Evolutionary conservation across 768 basidiomycete genomes (phyloP), one percentile per base, ranked within the genome.

Genomic region (Auriscalpium microsporum): DNA sequence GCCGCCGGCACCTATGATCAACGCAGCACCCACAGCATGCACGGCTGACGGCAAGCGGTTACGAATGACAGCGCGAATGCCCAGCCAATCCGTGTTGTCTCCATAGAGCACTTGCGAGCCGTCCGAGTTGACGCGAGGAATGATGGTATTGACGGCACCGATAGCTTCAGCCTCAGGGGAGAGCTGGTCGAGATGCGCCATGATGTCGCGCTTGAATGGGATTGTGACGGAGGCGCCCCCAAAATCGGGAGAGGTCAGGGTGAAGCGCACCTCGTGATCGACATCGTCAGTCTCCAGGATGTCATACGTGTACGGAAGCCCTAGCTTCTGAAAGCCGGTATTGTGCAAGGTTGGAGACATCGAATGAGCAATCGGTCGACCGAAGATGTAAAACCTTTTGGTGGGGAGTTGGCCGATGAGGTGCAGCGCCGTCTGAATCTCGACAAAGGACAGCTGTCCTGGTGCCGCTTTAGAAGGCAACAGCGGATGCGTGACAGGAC

Each of bases 151-250:
- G 60, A 98, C 91, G 0, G 96, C 96, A 0, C 96, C 96, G 56
- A 99, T 94, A 4, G 80, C 74, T 62, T 82, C 73, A 1, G 94
- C 96, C 19, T 92, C 84, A 0, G 83, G 81, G 0, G 94, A 88
- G 44, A 97, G 70, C 52, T 73, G 71, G 64, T 94, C 88, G 50
- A 99, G 79, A 6, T 88, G 73, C 1, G 87, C 82, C 48, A 98
- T 91, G 59, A 98, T 77, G 57, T 91, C 88, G 40, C 95, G 74
- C 71, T 99, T 99, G 76, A 86, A 85, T 2, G 96, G 96, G 60
- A 98, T 97, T 17, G 96, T 99, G 28, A 98, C 93, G 5, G 90
- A 92, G 14, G 94, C 96, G 0, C 96, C 96, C 8, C 96, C 95
- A 67, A 98, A 98, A 47, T 84, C 81, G 1, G 81, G 77, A 4